phyloP scores from a whole-genome alignment of 1,284 basidiomycete species.

The Moesziomyces sp. region DNA sequence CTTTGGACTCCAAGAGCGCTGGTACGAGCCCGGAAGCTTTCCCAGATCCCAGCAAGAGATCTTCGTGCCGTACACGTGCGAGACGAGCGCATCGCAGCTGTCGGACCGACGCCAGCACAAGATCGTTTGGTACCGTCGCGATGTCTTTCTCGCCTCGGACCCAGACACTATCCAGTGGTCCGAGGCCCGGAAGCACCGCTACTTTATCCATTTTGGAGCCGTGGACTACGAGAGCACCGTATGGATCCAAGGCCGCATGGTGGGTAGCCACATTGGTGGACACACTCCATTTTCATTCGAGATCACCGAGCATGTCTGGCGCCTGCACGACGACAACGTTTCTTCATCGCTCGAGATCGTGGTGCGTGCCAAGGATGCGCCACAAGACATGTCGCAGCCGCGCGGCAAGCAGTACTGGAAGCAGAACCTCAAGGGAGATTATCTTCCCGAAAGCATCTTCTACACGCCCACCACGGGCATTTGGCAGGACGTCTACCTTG shows the following conservation, averaged over 20 bases:
- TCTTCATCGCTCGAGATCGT: constrained; percentile 12
- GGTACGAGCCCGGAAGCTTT: constrained; percentile 9
- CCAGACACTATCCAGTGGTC: background rate
- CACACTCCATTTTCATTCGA: constrained; percentile 38
- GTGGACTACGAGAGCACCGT: constrained; percentile 51
- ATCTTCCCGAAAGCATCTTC: constrained; percentile 46
- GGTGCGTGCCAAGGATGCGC: constrained; percentile 31
- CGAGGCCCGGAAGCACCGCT: background rate
- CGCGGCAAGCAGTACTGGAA: constrained; percentile 56
- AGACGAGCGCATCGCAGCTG: constrained; percentile 20
- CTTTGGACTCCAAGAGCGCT: constrained; percentile 20
- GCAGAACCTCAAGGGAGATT: constrained; percentile 9
- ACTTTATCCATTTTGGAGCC: constrained; percentile 47
- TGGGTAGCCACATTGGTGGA: constrained; percentile 26
- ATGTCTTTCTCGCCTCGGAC: constrained; percentile 7
- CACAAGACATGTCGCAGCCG: constrained; percentile 43
- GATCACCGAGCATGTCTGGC: constrained; percentile 24
- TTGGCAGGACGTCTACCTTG: constrained; percentile 49
- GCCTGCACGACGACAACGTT: background rate
- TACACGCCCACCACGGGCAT: constrained; percentile 53
- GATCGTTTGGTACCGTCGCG: constrained; percentile 25
- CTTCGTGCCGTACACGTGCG: constrained; percentile 29
- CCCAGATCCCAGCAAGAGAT: constrained; percentile 2
- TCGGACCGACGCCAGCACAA: constrained; percentile 6
- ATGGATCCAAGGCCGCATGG: constrained; percentile 32